Evolutionary conservation across 371 early-diverging fungal genomes (phyloP), one percentile per base, ranked within the genome.

Genomic region (Mucor sp.): DNA sequence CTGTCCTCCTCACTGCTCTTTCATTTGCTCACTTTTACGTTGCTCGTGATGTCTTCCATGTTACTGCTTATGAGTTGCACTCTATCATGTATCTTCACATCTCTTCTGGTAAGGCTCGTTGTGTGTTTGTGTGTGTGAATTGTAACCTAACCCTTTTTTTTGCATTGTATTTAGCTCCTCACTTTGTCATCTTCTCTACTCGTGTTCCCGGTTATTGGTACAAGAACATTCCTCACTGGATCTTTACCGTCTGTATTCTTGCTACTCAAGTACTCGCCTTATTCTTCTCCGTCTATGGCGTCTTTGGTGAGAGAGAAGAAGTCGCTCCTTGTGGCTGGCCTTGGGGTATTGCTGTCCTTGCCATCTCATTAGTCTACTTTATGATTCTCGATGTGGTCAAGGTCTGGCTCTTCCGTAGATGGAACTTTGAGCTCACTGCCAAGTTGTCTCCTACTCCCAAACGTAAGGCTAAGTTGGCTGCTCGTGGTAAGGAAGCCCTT

Each of bases 181-280:
- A 97, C 83, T 97, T 97, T 81, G 93, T 95, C 35, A 97, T 97
- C 75, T 97, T 97, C 76, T 95, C 96, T 9, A 97, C 97, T 11
- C 90, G 97, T 56, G 79, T 95, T 35, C 85, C 91, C 25, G 90
- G 92, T 21, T 91, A 87, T 82, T 94, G 93, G 87, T 95, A 92
- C 90, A 88, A 90, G 73, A 70, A 63, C 35, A 70, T 67, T 11
- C 71, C 68, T 56, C 71, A 71, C 17, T 71, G 71, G 71, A 63
- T 71, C 30, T 71, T 67, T 25, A 71, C 71, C 63, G 71, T 64
- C 15, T 93, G 91, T 67, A 92, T 96, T 58, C 77, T 91, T 47
- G 96, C 92, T 21, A 95, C 95, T 19, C 96, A 96, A 75, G 85
- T 95, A 39, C 81, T 96, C 62, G 96, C 96, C 62, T 84, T 93